Evolutionary conservation across 345 rosid species (phyloP), one percentile per base, ranked within the genome.

Genomic region (Microthlaspi erraticum): DNA sequence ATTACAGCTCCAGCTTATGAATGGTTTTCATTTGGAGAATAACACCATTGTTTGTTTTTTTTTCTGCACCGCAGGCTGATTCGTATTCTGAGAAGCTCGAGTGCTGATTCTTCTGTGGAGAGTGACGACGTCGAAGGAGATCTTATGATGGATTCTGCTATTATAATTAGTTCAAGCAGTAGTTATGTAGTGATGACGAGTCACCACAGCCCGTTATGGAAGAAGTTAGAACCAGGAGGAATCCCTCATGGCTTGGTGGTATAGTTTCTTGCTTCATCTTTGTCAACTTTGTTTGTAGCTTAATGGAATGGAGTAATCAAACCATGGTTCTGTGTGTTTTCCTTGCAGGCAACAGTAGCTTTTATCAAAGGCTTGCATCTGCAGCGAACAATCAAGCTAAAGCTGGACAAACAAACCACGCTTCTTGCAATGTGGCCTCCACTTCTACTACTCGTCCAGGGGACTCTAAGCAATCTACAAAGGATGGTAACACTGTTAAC

Each of bases 401-500:
- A 16, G 14, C 41, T 37, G 82, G 56, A 55, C 26, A 32, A 19
- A 23, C 71, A 55, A 29, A 4, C 78, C 44, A 77, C 32, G 63
- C 60, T 44, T 60, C 66, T 46, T 26, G 34, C 38, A 74, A 20
- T 31, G 54, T 60, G 43, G 77, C 73, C 60, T 58, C 80, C 3
- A 71, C 60, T 53, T 44, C 12, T 64, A 41, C 46, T 13, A 32
- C 73, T 57, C 79, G 23, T 31, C 77, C 65, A 42, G 80, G 75
- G 60, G 85, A 73, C 79, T 64, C 80, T 75, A 67, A 51, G 50
- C 59, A 55, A 63, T 48, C 41, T 50, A 29, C 61, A 1, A 80
- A 84, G 64, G 82, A 72, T 81, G 86, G 78, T 66, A 80, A 60
- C 78, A 70, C 75, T 13, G 78, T 80, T 70, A 85, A 84, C 77